Percentiles rank a stretch among this genome's conserved stretches.
These are phyloP conservation scores for Cyberlindnera saturnus DNA, from an alignment of 805 yeast species.

Conservation along the genomic window DNA sequence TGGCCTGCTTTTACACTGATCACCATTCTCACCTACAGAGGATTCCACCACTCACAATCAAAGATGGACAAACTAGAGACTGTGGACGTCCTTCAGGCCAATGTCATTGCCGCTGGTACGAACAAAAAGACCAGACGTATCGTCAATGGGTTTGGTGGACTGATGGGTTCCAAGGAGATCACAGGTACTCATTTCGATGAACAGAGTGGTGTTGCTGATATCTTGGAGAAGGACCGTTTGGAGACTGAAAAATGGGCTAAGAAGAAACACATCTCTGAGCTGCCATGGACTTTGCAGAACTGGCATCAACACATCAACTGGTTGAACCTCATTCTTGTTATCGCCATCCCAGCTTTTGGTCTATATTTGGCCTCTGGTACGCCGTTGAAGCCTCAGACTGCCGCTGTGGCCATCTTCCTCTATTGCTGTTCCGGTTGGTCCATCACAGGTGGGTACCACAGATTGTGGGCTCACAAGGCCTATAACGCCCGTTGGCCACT, in stretches of 20 bases:
- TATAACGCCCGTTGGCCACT: conserved; percentile 58
- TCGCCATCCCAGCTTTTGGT: conserved; percentile 55
- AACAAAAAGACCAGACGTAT: conserved; percentile 64
- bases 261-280: conserved; percentile 60
- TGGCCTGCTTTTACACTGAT: background rate
- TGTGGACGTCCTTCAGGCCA: conserved; percentile 64
- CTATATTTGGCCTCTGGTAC: conserved; percentile 35
- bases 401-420: conserved; percentile 33
- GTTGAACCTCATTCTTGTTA: conserved; percentile 64
- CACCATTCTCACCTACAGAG: background rate
- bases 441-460: conserved; percentile 80
- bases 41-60: background rate
- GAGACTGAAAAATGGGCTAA: conserved; percentile 33
- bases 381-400: conserved; percentile 36
- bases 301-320: conserved; percentile 77
- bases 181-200: conserved; percentile 63
- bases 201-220: conserved; percentile 39
- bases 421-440: conserved; percentile 64
- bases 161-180: conserved; percentile 79
- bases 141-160: conserved; percentile 72
- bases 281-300: conserved; percentile 68
- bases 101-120: conserved; percentile 78
- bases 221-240: conserved; percentile 38
- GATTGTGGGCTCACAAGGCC: conserved; percentile 74
- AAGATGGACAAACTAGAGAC: conserved; percentile 17